Conservation (phyloP, 208 protist species). For the Acanthamoeba triangularis region DNA sequence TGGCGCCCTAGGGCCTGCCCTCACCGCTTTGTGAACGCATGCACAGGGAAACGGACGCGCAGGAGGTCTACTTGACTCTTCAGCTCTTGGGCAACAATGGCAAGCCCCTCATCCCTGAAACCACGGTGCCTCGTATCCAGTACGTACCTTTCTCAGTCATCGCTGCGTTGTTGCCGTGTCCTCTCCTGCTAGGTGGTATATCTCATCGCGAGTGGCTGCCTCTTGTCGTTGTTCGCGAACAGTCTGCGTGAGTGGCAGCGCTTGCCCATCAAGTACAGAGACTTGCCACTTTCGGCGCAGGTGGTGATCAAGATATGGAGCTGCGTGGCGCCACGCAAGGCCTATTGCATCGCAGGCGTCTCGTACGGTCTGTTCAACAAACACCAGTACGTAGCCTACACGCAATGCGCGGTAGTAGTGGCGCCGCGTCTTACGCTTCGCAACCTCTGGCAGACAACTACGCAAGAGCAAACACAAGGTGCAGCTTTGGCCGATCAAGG, state of each 20-base stretch:
- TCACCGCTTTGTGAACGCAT: too few species aligned
- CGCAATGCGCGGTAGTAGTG: too few species aligned
- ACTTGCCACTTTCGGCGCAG: constrained; percentile 93
- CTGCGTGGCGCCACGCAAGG: constrained; percentile 77
- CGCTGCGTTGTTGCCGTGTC: too few species aligned
- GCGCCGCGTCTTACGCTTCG: background rate
- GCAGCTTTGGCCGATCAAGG: constrained; percentile 74
- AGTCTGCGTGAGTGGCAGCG: constrained; percentile 86
- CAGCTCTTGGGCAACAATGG: background rate
- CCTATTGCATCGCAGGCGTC: constrained; percentile 76
- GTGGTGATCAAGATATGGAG: constrained; percentile 90
- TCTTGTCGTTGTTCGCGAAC: background rate
- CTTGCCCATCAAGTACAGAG: constrained; percentile 93
- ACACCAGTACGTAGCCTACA: background rate
- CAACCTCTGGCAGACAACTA: constrained; percentile 35
- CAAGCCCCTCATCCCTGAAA: constrained; percentile 50
- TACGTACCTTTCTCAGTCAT: background rate
- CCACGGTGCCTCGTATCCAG: constrained; percentile 9
- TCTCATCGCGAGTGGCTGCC: too few species aligned
- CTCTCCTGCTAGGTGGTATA: too few species aligned
- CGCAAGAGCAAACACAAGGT: constrained; percentile 83
- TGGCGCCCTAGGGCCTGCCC: background rate
- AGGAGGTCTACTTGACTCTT: constrained; percentile 43
- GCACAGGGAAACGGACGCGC: constrained; percentile 25
- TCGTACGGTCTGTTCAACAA: constrained; percentile 81